These are phyloP conservation scores for Termitomyces sp. DNA, from an alignment of 768 basidiomycete species.

Conservation along the genomic window DNA sequence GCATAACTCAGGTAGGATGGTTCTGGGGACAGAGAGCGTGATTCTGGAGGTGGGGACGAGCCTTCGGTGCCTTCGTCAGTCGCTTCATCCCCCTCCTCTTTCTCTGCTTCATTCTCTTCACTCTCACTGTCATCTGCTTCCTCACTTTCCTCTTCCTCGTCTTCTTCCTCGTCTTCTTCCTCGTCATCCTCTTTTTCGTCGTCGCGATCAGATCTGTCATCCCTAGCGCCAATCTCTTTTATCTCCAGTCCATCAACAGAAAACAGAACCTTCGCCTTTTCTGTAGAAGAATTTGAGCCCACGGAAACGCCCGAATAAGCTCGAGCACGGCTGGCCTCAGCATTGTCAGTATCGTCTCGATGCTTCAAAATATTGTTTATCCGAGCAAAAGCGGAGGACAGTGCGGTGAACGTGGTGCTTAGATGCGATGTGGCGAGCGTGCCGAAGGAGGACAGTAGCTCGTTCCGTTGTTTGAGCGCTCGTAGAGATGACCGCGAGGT, in stretches of 20 bases:
- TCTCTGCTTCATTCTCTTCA: constrained; percentile 6
- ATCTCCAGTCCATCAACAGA: constrained; percentile 61
- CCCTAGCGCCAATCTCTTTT: constrained; percentile 32
- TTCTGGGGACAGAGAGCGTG: constrained; percentile 5
- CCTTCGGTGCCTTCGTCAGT: background rate
- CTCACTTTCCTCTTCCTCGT: constrained; percentile 13
- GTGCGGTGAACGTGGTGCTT: constrained; percentile 64
- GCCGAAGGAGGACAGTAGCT: constrained; percentile 62
- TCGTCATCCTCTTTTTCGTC: too few species aligned
- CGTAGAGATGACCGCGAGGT: constrained; percentile 34
- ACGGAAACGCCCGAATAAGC: constrained; percentile 59
- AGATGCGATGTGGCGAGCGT: constrained; percentile 70
- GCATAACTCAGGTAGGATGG: constrained; percentile 9
- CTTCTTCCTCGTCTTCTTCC: too few species aligned
- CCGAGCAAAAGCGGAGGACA: constrained; percentile 61
- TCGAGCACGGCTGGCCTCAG: constrained; percentile 16
- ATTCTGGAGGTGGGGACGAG: constrained; percentile 6
- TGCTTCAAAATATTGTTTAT: background rate
- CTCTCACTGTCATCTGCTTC: background rate
- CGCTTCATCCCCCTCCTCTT: constrained; percentile 11
- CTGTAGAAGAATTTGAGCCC: constrained; percentile 57
- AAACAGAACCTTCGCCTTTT: constrained; percentile 56
- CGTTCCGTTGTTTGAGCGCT: constrained; percentile 52
- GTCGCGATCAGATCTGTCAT: constrained; percentile 18
- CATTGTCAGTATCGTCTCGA: background rate